These are phyloP conservation scores for Metschnikowia koreensis DNA, from an alignment of 805 yeast species.

Conservation along the genomic window DNA sequence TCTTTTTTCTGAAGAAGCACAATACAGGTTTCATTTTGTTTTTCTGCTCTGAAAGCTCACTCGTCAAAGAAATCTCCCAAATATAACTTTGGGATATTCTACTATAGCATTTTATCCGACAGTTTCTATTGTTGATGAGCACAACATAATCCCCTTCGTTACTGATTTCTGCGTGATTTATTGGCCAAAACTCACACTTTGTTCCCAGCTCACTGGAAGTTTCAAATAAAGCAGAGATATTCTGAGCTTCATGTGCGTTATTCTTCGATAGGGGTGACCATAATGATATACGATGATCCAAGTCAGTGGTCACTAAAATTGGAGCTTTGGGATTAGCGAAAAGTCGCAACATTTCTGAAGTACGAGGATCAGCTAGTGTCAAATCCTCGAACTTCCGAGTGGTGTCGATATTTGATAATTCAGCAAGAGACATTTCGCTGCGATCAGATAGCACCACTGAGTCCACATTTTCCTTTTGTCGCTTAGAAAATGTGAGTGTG, in stretches of 20 bases:
- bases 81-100: slow-evolving; percentile 51
- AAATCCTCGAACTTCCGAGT: slow-evolving; percentile 29
- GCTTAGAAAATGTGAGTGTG: slow-evolving; percentile 20
- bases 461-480: slow-evolving; percentile 10
- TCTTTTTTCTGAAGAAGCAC: slow-evolving; percentile 58
- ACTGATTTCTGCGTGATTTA: slow-evolving; percentile 55
- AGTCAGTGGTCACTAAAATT: slow-evolving; percentile 65
- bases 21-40: slow-evolving; percentile 45
- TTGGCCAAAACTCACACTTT: slow-evolving; percentile 55
- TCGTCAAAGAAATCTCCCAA: slow-evolving; percentile 51
- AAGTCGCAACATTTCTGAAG: slow-evolving; percentile 60
- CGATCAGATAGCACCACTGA: background rate
- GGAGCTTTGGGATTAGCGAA: slow-evolving; percentile 59
- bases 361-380: slow-evolving; percentile 45
- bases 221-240: slow-evolving; percentile 42
- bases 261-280: slow-evolving; percentile 62
- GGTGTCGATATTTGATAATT: slow-evolving; percentile 16
- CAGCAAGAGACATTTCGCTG: slow-evolving; percentile 3
- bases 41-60: slow-evolving; percentile 24
- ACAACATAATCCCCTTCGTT: slow-evolving; percentile 59
- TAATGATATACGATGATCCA: slow-evolving; percentile 67
- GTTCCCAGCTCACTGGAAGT: slow-evolving; percentile 20
- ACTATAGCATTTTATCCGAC: slow-evolving; percentile 60
- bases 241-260: slow-evolving; percentile 20
- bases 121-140: slow-evolving; percentile 48